Evolutionary conservation across 805 yeast genomes (phyloP).

Genomic region (Starmerella gropengiesseri): DNA sequence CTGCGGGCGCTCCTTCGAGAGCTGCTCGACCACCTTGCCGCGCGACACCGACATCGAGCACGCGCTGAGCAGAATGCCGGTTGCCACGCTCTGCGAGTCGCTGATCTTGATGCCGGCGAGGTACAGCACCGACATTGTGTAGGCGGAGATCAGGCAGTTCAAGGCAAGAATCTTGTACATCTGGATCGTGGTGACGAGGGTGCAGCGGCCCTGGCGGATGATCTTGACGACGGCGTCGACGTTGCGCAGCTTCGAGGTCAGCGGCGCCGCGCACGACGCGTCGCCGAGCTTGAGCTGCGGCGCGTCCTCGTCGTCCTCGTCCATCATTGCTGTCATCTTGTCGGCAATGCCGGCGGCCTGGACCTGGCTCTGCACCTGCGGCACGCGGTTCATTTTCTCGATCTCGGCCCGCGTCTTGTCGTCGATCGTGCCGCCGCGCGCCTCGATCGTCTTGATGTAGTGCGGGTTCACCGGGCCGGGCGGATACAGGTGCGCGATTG

Average conservation of each 20-base stretch:
- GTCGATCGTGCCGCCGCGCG: slow-evolving; percentile 66
- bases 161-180: slow-evolving; percentile 97
- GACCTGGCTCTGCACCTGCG: slow-evolving; percentile 32
- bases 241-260: slow-evolving; percentile 85
- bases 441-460: slow-evolving; percentile 74
- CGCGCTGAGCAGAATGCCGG: slow-evolving; percentile 84
- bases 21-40: slow-evolving; percentile 78
- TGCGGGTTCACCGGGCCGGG: slow-evolving; percentile 90
- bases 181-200: slow-evolving; percentile 92
- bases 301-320: slow-evolving; percentile 64
- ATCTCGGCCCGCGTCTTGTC: slow-evolving; percentile 40
- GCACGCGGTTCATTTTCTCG: slow-evolving; percentile 21
- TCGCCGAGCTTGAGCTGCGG: slow-evolving; percentile 93
- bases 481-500: slow-evolving; percentile 91
- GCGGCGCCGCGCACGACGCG: slow-evolving; percentile 98
- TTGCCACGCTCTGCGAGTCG: slow-evolving; percentile 93
- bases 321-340: slow-evolving; percentile 45
- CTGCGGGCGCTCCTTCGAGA: slow-evolving; percentile 91
- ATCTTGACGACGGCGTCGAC: slow-evolving; percentile 89
- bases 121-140: slow-evolving; percentile 84
- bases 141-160: slow-evolving; percentile 93
- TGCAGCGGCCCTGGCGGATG: slow-evolving; percentile 96
- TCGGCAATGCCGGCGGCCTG: slow-evolving; percentile 47
- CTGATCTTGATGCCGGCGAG: slow-evolving; percentile 97
- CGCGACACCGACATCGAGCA: slow-evolving; percentile 93